These are phyloP conservation scores for Nemania serpens DNA, from an alignment of 2,329 filamentous ascomycete species.

Conservation along the genomic window DNA sequence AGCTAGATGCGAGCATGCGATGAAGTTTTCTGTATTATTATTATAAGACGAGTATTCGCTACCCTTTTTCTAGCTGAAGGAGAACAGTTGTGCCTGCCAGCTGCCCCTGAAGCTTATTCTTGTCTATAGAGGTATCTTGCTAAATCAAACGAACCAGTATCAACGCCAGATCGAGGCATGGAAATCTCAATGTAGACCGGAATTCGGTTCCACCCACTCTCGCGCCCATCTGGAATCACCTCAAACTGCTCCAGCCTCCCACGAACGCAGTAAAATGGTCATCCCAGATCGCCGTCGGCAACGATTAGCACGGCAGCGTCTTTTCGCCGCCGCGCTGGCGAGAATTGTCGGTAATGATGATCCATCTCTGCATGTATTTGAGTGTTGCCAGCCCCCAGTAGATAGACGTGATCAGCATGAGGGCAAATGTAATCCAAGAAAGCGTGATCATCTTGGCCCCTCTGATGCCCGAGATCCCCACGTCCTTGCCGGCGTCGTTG, in stretches of 20 bases:
- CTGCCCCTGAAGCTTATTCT: neutral
- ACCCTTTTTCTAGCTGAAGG: neutral
- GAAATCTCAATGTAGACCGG: neutral
- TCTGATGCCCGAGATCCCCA: slow-evolving; percentile 50
- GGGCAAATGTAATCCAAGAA: slow-evolving; percentile 53
- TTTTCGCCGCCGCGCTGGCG: slow-evolving; percentile 9
- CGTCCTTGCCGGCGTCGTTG: slow-evolving; percentile 48
- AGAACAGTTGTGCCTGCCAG: slow-evolving; percentile 15
- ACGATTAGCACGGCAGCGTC: neutral
- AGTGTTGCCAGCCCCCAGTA: slow-evolving; percentile 47
- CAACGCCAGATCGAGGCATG: neutral
- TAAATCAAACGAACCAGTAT: neutral
- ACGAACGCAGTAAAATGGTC: neutral
- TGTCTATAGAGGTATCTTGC: slow-evolving; percentile 11
- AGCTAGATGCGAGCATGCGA: slow-evolving; percentile 1
- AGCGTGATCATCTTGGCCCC: slow-evolving; percentile 53
- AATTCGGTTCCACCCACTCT: neutral
- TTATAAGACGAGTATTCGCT: neutral
- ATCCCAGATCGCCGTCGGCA: neutral
- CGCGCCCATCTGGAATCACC: neutral
- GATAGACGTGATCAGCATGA: slow-evolving; percentile 47
- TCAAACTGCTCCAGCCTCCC: neutral
- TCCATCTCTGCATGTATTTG: slow-evolving; percentile 22
- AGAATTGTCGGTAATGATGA: slow-evolving; percentile 15
- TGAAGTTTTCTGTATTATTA: neutral